Percentiles rank a stretch among this genome's conserved stretches.
Conservation (phyloP, 78 protist species). For the Dictyostelium purpureum region DNA sequence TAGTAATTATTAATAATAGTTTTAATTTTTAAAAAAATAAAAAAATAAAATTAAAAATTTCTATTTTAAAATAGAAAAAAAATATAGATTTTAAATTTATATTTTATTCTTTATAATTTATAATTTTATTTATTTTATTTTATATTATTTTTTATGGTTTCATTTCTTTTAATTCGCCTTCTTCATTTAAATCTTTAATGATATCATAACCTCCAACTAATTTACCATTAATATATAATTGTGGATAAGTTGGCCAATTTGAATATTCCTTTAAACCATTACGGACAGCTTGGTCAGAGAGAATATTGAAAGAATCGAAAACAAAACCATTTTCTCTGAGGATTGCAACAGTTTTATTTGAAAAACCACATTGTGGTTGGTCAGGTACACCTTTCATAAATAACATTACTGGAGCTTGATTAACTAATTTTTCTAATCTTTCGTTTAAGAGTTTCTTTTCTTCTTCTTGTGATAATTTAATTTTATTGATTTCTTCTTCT, state of each 20-base stretch:
- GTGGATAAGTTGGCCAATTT: slow-evolving; percentile 95
- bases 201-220: slow-evolving; percentile 94
- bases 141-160: slow-evolving; percentile 25
- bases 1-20: too few relatives aligned
- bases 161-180: slow-evolving; percentile 58
- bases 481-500: slow-evolving; percentile 24
- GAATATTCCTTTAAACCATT: slow-evolving; percentile 77
- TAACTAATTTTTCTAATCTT: slow-evolving; percentile 61
- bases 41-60: too few relatives aligned
- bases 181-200: slow-evolving; percentile 78
- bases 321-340: slow-evolving; percentile 63
- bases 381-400: slow-evolving; percentile 94
- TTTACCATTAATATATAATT: slow-evolving; percentile 90
- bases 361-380: slow-evolving; percentile 95
- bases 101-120: too few relatives aligned
- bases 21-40: too few relatives aligned
- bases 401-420: slow-evolving; percentile 79
- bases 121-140: not conserved
- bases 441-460: slow-evolving; percentile 58
- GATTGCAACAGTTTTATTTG: slow-evolving; percentile 80
- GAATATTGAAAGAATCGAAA: slow-evolving; percentile 86
- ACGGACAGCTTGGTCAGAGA: slow-evolving; percentile 88
- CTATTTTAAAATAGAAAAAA: too few relatives aligned
- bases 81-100: too few relatives aligned
- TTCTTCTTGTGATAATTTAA: slow-evolving; percentile 27